Conservation (phyloP, 2,329 filamentous ascomycete species). For the Ophiognomonia clavigignenti-juglandacearum region DNA sequence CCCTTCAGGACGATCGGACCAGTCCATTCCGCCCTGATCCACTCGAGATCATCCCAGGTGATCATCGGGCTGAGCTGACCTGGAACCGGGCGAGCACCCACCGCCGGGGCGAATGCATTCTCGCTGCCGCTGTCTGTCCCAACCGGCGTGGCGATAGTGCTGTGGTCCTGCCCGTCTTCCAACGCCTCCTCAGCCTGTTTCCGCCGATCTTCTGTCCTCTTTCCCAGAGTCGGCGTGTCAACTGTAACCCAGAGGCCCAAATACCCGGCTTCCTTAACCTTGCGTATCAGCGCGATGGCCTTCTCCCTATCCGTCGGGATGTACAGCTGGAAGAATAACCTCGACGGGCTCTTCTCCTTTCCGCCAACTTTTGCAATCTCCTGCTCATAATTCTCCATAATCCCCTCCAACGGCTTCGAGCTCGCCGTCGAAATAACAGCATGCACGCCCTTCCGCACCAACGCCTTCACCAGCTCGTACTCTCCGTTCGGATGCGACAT, state of each 20-base stretch:
- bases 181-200: slow-evolving; percentile 17
- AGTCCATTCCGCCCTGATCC: slow-evolving; percentile 21
- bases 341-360: slow-evolving; percentile 12
- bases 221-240: slow-evolving; percentile 23
- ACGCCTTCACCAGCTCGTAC: slow-evolving; percentile 41
- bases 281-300: slow-evolving; percentile 27
- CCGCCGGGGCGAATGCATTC: slow-evolving; percentile 12
- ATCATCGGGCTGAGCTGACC: slow-evolving; percentile 15
- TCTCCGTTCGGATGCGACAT: slow-evolving; percentile 37
- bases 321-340: slow-evolving; percentile 28
- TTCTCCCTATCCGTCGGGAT: slow-evolving; percentile 29
- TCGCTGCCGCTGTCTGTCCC: slow-evolving; percentile 1
- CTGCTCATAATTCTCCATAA: slow-evolving; percentile 29
- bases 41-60: slow-evolving; percentile 18
- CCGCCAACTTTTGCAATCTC: slow-evolving; percentile 24
- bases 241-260: slow-evolving; percentile 35
- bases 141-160: neutral
- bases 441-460: slow-evolving; percentile 39
- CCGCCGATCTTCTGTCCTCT: slow-evolving; percentile 19
- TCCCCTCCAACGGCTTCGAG: slow-evolving; percentile 27
- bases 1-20: slow-evolving; percentile 20
- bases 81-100: slow-evolving; percentile 12
- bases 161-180: slow-evolving; percentile 13
- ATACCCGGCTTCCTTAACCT: slow-evolving; percentile 28
- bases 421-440: slow-evolving; percentile 27